These are phyloP conservation scores for Bullera alba DNA, from an alignment of 768 basidiomycete genomes.

Conservation along the genomic window DNA sequence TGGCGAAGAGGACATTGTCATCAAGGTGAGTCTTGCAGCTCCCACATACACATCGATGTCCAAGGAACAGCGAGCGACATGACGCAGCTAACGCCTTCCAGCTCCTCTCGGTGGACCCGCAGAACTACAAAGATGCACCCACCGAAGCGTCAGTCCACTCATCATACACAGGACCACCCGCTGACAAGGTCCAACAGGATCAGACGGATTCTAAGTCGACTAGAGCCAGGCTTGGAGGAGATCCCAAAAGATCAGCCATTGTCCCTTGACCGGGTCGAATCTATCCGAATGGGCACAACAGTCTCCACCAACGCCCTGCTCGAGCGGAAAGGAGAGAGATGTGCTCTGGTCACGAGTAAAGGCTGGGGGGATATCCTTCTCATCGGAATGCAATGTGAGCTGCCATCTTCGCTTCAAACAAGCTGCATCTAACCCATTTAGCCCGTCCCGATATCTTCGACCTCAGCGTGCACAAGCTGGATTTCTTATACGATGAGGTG, in stretches of 20 bases:
- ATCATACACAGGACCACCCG: background rate
- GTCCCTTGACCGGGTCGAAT: slow-evolving; percentile 18
- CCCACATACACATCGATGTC: background rate
- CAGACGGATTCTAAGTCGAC: slow-evolving; percentile 10
- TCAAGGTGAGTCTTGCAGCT: slow-evolving; percentile 9
- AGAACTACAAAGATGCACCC: slow-evolving; percentile 74
- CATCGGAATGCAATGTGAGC: slow-evolving; percentile 31
- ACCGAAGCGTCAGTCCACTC: slow-evolving; percentile 48
- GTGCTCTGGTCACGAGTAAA: slow-evolving; percentile 32
- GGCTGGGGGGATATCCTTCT: slow-evolving; percentile 25
- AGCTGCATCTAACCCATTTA: slow-evolving; percentile 69
- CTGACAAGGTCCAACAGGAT: slow-evolving; percentile 3
- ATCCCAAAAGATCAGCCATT: slow-evolving; percentile 18
- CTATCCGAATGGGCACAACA: slow-evolving; percentile 35
- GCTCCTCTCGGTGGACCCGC: slow-evolving; percentile 78
- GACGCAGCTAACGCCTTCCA: no score
- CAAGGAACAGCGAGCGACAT: no score
- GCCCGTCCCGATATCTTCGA: slow-evolving; percentile 68
- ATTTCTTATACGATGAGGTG: slow-evolving; percentile 51
- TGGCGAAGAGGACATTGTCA: slow-evolving; percentile 17
- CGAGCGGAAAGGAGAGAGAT: slow-evolving; percentile 29
- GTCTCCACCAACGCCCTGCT: slow-evolving; percentile 34
- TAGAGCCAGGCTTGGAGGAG: slow-evolving; percentile 9
- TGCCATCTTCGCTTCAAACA: slow-evolving; percentile 73
- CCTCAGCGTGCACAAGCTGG: slow-evolving; percentile 59